phyloP scores from a whole-genome alignment of 2,329 filamentous ascomycete genomes.

The Neofusicoccum umdonicola region DNA sequence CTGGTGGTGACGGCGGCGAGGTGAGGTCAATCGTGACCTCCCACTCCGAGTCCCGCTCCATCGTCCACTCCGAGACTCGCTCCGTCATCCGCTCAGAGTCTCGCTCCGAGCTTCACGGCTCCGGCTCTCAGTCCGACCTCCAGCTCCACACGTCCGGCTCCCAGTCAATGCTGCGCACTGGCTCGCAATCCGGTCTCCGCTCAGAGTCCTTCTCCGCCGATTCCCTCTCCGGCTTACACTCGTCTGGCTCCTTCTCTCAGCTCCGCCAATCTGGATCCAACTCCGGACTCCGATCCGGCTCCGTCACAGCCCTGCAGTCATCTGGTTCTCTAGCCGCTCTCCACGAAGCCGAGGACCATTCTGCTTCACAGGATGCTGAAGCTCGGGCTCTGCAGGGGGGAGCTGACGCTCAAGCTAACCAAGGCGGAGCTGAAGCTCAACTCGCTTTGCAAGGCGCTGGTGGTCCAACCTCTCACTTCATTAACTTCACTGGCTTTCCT shows the following conservation, averaged over 20 bases:
- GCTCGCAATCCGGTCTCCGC: neutral
- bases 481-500: too few species aligned
- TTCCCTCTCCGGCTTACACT: neutral
- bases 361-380: neutral
- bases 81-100: constrained; percentile 7
- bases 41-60: neutral
- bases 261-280: constrained; percentile 3
- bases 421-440: neutral
- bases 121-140: neutral
- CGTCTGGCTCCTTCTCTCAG: neutral
- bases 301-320: neutral
- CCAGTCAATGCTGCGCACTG: neutral
- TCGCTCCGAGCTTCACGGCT: neutral
- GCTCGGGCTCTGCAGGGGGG: too few species aligned
- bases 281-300: neutral
- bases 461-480: neutral
- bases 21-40: neutral
- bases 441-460: neutral
- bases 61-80: neutral
- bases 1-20: neutral
- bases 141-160: neutral
- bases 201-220: constrained; percentile 1
- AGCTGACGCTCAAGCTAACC: neutral
- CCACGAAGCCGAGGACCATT: neutral
- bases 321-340: constrained; percentile 1